Percentiles rank a stretch among this genome's conserved stretches.
These are phyloP conservation scores for Trichoderma koningii DNA, from an alignment of 2,329 filamentous ascomycete species.

Conservation along the genomic window DNA sequence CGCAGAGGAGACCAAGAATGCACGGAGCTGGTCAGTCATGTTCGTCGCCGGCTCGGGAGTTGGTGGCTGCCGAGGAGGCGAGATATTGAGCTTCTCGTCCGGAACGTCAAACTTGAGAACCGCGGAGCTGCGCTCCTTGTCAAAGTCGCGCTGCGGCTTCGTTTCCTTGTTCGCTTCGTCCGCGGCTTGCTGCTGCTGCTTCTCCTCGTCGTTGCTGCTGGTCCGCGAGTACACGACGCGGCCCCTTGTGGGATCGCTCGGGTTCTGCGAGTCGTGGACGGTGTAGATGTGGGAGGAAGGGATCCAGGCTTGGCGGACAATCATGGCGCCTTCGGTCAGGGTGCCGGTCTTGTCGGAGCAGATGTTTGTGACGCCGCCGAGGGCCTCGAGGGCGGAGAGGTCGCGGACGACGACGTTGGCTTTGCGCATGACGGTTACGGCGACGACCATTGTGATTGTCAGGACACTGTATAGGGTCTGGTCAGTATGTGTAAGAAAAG, in stretches of 20 bases:
- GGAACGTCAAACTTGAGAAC: conserved; percentile 65
- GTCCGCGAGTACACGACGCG: conserved; percentile 50
- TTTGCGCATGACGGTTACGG: conserved; percentile 65
- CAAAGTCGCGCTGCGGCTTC: conserved; percentile 50
- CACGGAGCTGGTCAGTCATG: conserved; percentile 53
- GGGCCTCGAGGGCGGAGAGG: conserved; percentile 66
- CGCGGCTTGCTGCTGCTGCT: not conserved
- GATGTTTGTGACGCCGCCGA: conserved; percentile 71
- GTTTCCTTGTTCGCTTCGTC: conserved; percentile 38
- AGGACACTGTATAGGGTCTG: conserved; percentile 49
- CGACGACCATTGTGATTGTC: conserved; percentile 70
- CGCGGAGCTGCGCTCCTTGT: conserved; percentile 60
- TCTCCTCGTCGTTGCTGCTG: conserved; percentile 37
- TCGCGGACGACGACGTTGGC: conserved; percentile 67
- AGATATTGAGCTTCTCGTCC: conserved; percentile 53
- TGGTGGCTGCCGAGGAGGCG: conserved; percentile 36
- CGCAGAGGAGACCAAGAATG: conserved; percentile 58
- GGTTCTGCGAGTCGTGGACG: conserved; percentile 62
- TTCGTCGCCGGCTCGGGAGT: conserved; percentile 43
- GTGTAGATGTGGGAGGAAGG: conserved; percentile 59
- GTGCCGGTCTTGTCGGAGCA: conserved; percentile 76
- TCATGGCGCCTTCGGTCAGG: conserved; percentile 69
- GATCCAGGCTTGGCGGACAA: conserved; percentile 67
- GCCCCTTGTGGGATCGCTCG: conserved; percentile 63
- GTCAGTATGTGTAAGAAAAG: conserved; percentile 26